Evolutionary conservation across 1,284 basidiomycete species (phyloP).

Genomic region (Rhodotorula sp.): DNA sequence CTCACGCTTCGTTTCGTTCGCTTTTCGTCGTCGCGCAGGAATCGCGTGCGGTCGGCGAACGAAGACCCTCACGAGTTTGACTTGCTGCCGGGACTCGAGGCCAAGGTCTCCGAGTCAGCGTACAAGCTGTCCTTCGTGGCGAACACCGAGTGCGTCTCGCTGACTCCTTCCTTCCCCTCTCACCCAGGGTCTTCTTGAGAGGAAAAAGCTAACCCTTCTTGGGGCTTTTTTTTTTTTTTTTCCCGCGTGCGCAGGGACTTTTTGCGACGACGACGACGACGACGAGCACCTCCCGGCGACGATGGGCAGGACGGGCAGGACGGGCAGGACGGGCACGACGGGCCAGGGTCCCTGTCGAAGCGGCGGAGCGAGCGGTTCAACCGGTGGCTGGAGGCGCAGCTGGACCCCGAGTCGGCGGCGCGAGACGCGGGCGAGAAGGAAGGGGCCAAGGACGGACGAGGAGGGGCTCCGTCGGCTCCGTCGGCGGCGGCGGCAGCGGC

Average conservation of each 20-base stretch:
- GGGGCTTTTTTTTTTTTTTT: too few relatives aligned
- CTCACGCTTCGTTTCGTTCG: neutral
- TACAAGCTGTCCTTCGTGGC: constrained; percentile 50
- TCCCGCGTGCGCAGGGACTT: too few relatives aligned
- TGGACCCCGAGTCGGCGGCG: neutral
- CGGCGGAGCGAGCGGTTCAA: constrained; percentile 21
- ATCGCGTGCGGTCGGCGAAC: constrained; percentile 20
- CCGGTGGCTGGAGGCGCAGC: constrained; percentile 16
- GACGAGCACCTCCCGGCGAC: too few relatives aligned
- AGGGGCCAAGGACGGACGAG: neutral
- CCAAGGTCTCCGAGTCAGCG: constrained; percentile 35
- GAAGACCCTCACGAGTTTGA: constrained; percentile 37
- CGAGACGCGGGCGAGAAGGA: too few relatives aligned
- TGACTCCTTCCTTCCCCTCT: neutral
- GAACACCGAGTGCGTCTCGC: constrained; percentile 45
- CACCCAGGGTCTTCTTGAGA: too few relatives aligned
- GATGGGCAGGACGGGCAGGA: neutral
- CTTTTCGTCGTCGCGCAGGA: constrained; percentile 9
- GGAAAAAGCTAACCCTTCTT: too few relatives aligned
- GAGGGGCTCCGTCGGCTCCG: too few relatives aligned
- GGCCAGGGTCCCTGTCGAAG: neutral
- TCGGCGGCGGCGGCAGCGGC: too few relatives aligned
- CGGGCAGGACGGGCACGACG: neutral
- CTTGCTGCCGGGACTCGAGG: constrained; percentile 30
- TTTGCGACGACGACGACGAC: too few relatives aligned